Conservation (phyloP, 768 basidiomycete genomes). For the Grammothele lineata region DNA sequence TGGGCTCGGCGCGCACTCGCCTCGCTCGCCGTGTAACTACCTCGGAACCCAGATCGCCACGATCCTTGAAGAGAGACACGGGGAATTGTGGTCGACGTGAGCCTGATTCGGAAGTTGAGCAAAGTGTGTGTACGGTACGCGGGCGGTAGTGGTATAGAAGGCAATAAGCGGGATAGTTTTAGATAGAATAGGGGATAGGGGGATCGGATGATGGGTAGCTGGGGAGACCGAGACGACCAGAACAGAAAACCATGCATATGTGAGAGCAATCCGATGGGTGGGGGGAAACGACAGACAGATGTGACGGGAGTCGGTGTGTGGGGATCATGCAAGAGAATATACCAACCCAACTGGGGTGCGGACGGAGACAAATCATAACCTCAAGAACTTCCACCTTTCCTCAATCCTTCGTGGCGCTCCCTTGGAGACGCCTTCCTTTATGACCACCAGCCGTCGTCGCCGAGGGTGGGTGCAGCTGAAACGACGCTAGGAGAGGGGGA, state of each 20-base stretch:
- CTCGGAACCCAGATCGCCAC: no score
- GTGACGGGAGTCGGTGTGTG: neutral
- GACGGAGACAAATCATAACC: neutral
- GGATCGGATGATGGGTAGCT: neutral
- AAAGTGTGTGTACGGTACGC: no score
- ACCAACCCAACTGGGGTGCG: neutral
- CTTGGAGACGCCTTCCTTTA: no score
- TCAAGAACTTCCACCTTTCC: no score
- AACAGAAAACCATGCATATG: slow-evolving; percentile 13
- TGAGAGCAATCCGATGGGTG: slow-evolving; percentile 12
- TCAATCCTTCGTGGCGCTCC: no score
- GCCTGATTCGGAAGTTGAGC: no score
- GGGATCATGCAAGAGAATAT: neutral
- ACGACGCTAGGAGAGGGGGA: slow-evolving; percentile 78
- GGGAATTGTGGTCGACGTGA: no score
- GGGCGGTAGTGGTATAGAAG: no score
- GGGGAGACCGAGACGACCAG: no score
- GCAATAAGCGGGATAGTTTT: neutral
- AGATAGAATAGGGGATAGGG: neutral
- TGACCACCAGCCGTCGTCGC: slow-evolving; percentile 77
- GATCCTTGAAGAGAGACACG: neutral
- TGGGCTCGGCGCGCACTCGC: neutral
- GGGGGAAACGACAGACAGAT: slow-evolving; percentile 2
- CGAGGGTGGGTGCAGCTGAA: slow-evolving; percentile 66
- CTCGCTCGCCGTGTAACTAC: no score